A percentile compares a stretch with the other conserved stretches of the same genome.
phyloP scores from a whole-genome alignment of 2,329 filamentous ascomycete species.

The Fusarium sp. region DNA sequence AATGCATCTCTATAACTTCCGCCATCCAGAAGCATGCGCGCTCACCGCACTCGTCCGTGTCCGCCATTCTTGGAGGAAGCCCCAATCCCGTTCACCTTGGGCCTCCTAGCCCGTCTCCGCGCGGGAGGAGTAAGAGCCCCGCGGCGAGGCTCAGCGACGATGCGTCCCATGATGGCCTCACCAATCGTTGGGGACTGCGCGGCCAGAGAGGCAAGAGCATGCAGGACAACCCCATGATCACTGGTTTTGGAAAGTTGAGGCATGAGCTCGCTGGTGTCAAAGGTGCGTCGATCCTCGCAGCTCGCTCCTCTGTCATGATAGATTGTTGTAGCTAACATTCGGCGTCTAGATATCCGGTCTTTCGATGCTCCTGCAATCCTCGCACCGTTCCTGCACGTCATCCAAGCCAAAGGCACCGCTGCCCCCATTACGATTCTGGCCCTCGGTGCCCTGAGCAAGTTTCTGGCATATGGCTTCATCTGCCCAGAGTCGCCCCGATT shows the following conservation, averaged over 20 bases:
- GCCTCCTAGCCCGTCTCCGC: conserved; percentile 56
- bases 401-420: conserved; percentile 94
- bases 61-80: conserved; percentile 89
- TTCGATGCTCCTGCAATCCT: conserved; percentile 93
- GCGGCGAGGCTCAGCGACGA: conserved; percentile 52
- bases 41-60: conserved; percentile 95
- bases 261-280: conserved; percentile 88
- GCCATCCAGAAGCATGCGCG: conserved; percentile 98
- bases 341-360: conserved; percentile 77
- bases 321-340: conserved; percentile 22
- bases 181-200: conserved; percentile 90
- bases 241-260: conserved; percentile 89
- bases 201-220: conserved; percentile 97
- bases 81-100: conserved; percentile 68
- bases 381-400: conserved; percentile 95
- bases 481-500: conserved; percentile 87
- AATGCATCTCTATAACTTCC: conserved; percentile 98
- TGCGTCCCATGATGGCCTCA: conserved; percentile 67
- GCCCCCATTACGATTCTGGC: conserved; percentile 96
- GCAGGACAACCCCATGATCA: conserved; percentile 96
- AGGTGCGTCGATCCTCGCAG: conserved; percentile 62
- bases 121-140: conserved; percentile 57
- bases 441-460: conserved; percentile 93
- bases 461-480: conserved; percentile 94
- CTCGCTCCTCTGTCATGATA: background rate